Evolutionary conservation across 2,329 filamentous ascomycete genomes (phyloP), one percentile per base, ranked within the genome.

Genomic region (Metarhizium guizhouense): DNA sequence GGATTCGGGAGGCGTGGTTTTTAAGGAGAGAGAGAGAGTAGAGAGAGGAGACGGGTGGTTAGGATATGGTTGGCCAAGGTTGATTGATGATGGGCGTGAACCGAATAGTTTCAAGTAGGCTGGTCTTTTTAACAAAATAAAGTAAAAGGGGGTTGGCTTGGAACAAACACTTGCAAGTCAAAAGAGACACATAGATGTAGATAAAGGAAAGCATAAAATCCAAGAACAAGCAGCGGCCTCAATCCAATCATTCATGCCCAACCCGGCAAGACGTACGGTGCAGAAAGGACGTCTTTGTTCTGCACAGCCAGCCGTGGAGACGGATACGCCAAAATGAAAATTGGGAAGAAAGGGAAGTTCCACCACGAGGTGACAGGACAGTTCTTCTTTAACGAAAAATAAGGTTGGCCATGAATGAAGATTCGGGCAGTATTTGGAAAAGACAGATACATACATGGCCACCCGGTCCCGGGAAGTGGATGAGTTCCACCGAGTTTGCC

Each of bases 271-370:
- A 30, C 18, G 13, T 30, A 5, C 18, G 7, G 20, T 29, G n/a
- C 18, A 10, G 40, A 43, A 18, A 3, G 2, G 16, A 6, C 16
- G 42, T 20, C 32, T 36, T 34, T 40, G 11, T 20, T 54, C 42
- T 51, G 32, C 38, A 32, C 56, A 53, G 53, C 53, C 50, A 50
- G 53, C 53, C 49, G 45, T 47, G 50, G 6, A 50, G 54, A 51
- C 45, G 47, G 34, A 29, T 45, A 53, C 13, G 50, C 14, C 29
- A 36, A 32, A n/a, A 10, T 11, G 11, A 30, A 20, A 10, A 25
- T 4, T 1, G 25, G 45, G 11, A 3, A 3, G 6, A 11, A 7
- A 18, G 6, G 16, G 6, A 13, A 13, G 14, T 6, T 6, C 42
- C 5, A 45, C n/a, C 42, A 4, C 6, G 6, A 20, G 4, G 42